Base-by-base conservation (phyloP, 176 grass and related monocot species). In the Panicum miliaceum region DNA sequence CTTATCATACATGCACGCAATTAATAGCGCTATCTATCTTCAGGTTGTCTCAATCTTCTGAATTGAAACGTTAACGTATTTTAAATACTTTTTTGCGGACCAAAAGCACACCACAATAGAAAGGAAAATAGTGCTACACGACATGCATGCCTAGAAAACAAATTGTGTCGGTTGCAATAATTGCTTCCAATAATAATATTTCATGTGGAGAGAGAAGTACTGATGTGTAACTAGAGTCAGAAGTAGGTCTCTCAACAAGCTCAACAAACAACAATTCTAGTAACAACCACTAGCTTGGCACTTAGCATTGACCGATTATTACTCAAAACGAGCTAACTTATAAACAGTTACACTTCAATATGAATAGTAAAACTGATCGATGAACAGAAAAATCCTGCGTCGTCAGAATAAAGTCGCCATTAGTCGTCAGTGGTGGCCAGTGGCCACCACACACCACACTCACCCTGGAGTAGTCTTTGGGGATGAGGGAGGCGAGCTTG, bases 401-500 rank as follows among this genome's bases (percentile, higher is more conserved):
- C n/a, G 3, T 12, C 25, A 29, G 56, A 58, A 58, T 3, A 59
- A 59, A 57, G 6, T 57, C 20, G 54, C 54, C 9, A 32, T 32
- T 52, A 3, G 13, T 42, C 1, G 2, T 48, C 12, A 48, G 12
- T 13, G 9, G 4, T 53, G 18, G 5, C 9, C 20, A n/a, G n/a
- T n/a, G n/a, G n/a, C n/a, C n/a, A n/a, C n/a, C n/a, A n/a, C n/a
- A n/a, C n/a, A n/a, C 20, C 2, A 23, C 3, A 25, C 22, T 59
- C 25, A 11, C n/a, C 56, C 0, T 25, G 13, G 80, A 22, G 73
- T 41, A 75, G 27, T 86, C 79, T 41, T 71, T 83, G 20, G 92
- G 90, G 78, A 94, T 73, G 77, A 94, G 90, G 42, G 90, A 95
- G 56, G 83, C 73, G 83, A 95, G 93, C 82, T 90, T 86, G 57